phyloP scores from a whole-genome alignment of 2,329 filamentous ascomycete genomes.

The Clarireedia homoeocarpa region DNA sequence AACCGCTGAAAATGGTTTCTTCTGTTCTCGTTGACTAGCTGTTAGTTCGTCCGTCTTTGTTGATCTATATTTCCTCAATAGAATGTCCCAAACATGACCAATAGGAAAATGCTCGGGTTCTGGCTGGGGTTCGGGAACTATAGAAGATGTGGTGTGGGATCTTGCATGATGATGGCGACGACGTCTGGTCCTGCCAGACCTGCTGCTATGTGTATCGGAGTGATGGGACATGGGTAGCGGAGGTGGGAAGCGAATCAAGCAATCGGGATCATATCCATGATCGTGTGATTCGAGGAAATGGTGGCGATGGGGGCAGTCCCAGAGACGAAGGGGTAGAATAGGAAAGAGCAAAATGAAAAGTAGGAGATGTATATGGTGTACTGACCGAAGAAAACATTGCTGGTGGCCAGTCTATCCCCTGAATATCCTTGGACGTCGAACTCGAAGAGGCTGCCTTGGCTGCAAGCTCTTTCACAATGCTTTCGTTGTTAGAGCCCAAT shows the following conservation, averaged over 20 bases:
- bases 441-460: constrained; percentile 5
- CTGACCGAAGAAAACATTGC: constrained; percentile 19
- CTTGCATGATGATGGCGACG: constrained; percentile 1
- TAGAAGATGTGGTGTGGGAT: constrained; percentile 4
- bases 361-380: constrained; percentile 2
- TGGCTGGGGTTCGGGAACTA: constrained; percentile 1
- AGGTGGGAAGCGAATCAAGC: background rate
- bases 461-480: constrained; percentile 8
- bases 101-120: constrained; percentile 3
- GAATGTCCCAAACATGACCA: constrained; percentile 3
- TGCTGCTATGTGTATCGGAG: background rate
- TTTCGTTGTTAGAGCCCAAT: constrained; percentile 5
- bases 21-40: constrained; percentile 33
- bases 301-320: background rate
- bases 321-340: background rate
- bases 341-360: background rate
- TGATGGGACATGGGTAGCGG: background rate
- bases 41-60: constrained; percentile 8
- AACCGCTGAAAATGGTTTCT: constrained; percentile 89
- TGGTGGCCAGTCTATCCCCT: constrained; percentile 2
- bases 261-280: background rate
- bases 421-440: constrained; percentile 1
- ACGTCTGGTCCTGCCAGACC: constrained; percentile 2
- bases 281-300: constrained; percentile 3
- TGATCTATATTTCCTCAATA: constrained; percentile 3